A percentile compares a stretch with the other conserved stretches of the same genome.
Conservation (phyloP, 2,329 filamentous ascomycete genomes). For the Trichothecium sympodiale region DNA sequence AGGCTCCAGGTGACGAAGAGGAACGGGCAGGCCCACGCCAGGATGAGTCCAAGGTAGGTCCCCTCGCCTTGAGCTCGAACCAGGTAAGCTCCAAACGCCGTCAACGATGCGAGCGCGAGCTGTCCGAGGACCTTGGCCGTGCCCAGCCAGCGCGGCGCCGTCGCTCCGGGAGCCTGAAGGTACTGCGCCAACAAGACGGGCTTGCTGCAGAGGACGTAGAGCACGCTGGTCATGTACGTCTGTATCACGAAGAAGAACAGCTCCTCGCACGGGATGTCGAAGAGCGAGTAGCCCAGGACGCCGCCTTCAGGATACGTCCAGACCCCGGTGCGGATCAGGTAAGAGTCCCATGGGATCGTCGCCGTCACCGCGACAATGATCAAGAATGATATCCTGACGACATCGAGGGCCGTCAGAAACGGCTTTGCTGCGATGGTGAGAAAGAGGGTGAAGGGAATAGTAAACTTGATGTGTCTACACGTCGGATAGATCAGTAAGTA, state of each 20-base stretch:
- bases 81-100: conserved; percentile 31
- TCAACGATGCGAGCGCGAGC: conserved; percentile 28
- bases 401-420: conserved; percentile 48
- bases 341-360: conserved; percentile 68
- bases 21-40: conserved; percentile 59
- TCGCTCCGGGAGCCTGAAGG: conserved; percentile 19
- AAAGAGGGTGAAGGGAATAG: conserved; percentile 6
- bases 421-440: conserved; percentile 22
- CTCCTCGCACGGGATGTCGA: conserved; percentile 59
- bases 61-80: conserved; percentile 34
- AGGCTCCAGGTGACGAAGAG: conserved; percentile 52
- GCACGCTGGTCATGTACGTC: conserved; percentile 59
- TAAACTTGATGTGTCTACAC: conserved; percentile 7
- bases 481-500: too few species aligned
- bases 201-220: conserved; percentile 59
- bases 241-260: conserved; percentile 70
- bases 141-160: conserved; percentile 1
- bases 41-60: conserved; percentile 60
- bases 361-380: conserved; percentile 52
- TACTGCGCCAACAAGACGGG: conserved; percentile 41
- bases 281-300: conserved; percentile 50
- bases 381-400: conserved; percentile 51
- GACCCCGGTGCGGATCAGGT: conserved; percentile 54
- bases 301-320: conserved; percentile 62
- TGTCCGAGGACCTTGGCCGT: conserved; percentile 35